Percentiles rank a stretch among this genome's conserved stretches.
These are phyloP conservation scores for Kalanchoe fedtschenkoi DNA, from an alignment of 164 flowering plant genomes.

Conservation along the genomic window DNA sequence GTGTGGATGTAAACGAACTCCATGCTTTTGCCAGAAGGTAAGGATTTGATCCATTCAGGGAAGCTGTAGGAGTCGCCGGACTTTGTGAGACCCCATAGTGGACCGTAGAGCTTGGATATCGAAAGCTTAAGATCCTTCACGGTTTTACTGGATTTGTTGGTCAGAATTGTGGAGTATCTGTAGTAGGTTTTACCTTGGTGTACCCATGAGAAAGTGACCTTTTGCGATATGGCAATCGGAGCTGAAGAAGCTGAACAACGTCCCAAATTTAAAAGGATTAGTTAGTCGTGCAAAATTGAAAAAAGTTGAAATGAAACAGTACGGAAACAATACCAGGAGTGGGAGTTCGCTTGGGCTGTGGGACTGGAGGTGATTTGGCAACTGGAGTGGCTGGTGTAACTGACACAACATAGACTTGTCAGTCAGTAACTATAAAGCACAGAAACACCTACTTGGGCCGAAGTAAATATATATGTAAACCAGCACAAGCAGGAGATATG, in stretches of 20 bases:
- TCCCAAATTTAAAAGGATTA: not conserved
- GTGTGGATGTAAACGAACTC: slow-evolving; percentile 82
- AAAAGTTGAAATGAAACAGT: not conserved
- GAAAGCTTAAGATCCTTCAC: slow-evolving; percentile 50
- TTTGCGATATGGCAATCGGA: slow-evolving; percentile 42
- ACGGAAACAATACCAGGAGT: slow-evolving; percentile 31
- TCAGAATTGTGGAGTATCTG: slow-evolving; percentile 59
- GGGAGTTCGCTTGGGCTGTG: slow-evolving; percentile 28
- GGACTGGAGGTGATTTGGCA: slow-evolving; percentile 20
- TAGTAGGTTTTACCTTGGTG: slow-evolving; percentile 54
- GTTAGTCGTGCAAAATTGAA: not conserved
- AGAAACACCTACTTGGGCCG: not conserved
- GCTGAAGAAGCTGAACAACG: slow-evolving; percentile 20
- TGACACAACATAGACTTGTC: slow-evolving; percentile 13
- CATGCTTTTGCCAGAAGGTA: slow-evolving; percentile 53
- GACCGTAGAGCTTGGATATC: slow-evolving; percentile 64
- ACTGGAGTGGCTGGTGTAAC: slow-evolving; percentile 26
- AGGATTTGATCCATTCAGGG: slow-evolving; percentile 55
- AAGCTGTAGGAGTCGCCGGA: slow-evolving; percentile 31
- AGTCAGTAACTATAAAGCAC: not conserved
- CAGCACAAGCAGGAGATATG: not conserved
- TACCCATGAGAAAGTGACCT: slow-evolving; percentile 52
- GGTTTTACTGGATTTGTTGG: slow-evolving; percentile 60
- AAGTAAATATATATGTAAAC: too few relatives aligned
- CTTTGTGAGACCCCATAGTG: slow-evolving; percentile 75